Evolutionary conservation across 2,329 filamentous ascomycete genomes (phyloP).

Genomic region (Neoarthrinium moseri): DNA sequence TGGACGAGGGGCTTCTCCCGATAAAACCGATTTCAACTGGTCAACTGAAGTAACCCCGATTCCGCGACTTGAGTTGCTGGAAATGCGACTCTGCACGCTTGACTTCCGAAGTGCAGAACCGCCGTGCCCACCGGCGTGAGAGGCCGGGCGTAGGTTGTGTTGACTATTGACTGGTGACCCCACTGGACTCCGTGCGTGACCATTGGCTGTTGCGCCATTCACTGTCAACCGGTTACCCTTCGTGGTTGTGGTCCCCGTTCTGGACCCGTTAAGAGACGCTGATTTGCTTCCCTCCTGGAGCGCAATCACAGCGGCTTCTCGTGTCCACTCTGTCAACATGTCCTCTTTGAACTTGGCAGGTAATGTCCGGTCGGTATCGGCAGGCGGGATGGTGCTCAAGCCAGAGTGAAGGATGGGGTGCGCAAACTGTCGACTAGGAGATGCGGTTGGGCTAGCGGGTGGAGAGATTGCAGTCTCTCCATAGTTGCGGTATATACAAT

Average conservation of each 20-base stretch:
- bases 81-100: constrained; percentile 51
- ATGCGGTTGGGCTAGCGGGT: constrained; percentile 66
- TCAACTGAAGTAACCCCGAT: constrained; percentile 58
- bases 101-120: constrained; percentile 50
- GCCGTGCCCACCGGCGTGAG: constrained; percentile 33
- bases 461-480: constrained; percentile 60
- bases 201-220: constrained; percentile 43
- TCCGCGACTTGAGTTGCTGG: constrained; percentile 44
- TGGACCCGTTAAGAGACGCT: constrained; percentile 74
- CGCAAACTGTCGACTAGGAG: constrained; percentile 63
- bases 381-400: constrained; percentile 36
- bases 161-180: constrained; percentile 49
- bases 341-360: constrained; percentile 68
- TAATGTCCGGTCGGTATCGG: constrained; percentile 52
- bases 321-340: constrained; percentile 78
- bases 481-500: constrained; percentile 73
- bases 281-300: constrained; percentile 70
- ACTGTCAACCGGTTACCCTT: constrained; percentile 58
- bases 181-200: constrained; percentile 35
- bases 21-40: constrained; percentile 61
- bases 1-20: constrained; percentile 45
- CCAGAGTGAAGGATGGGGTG: constrained; percentile 59
- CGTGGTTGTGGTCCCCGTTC: constrained; percentile 57
- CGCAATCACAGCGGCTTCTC: constrained; percentile 68
- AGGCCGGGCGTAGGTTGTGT: constrained; percentile 49